phyloP scores from a whole-genome alignment of 129 eudicot genomes.

The Lactuca saligna region DNA sequence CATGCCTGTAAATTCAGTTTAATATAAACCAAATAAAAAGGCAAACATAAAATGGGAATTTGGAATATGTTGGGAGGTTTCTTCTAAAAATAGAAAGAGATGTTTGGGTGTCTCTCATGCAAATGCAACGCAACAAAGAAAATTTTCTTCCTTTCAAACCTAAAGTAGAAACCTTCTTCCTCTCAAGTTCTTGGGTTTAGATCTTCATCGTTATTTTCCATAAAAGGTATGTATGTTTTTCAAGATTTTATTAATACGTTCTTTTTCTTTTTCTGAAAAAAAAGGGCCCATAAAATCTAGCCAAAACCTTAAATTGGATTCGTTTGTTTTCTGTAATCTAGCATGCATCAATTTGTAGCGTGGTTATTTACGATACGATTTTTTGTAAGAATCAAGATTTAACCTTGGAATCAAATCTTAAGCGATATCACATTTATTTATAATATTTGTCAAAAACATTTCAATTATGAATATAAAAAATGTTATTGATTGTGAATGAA shows the following conservation, averaged over 20 bases:
- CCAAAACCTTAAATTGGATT: background rate
- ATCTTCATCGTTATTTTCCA: slow-evolving; percentile 3
- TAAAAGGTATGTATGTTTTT: slow-evolving; percentile 26
- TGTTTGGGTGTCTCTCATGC: background rate
- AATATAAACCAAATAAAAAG: background rate
- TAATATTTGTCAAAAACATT: no score
- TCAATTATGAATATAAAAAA: no score
- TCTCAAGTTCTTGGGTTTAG: slow-evolving; percentile 12
- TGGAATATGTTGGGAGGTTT: background rate
- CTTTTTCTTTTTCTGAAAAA: background rate
- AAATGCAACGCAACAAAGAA: background rate
- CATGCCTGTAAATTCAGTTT: background rate
- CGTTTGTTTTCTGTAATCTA: background rate
- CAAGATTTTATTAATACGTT: slow-evolving; percentile 18
- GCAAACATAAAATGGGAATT: background rate
- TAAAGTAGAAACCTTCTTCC: slow-evolving; percentile 7
- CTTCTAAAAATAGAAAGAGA: slow-evolving; percentile 20
- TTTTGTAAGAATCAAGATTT: background rate
- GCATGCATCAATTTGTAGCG: background rate
- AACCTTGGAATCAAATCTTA: no score
- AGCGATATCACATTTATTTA: no score
- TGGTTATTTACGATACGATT: no score
- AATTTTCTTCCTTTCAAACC: slow-evolving; percentile 13
- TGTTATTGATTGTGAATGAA: no score
- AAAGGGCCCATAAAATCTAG: background rate